Conservation (phyloP, 148 eudicot genomes). For the Rhododendron ovatum region DNA sequence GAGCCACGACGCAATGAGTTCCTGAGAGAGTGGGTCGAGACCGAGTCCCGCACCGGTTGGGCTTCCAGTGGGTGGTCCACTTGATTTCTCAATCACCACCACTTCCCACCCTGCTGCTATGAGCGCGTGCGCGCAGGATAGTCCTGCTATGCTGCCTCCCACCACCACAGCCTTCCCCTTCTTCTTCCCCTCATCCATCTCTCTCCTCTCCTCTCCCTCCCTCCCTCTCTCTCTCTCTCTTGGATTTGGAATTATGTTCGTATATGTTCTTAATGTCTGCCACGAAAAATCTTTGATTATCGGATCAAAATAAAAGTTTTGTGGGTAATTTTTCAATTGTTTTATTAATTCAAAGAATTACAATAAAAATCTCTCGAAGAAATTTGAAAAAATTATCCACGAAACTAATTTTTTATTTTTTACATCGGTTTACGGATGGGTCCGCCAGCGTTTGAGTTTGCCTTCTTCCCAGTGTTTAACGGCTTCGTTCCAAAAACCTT, state of each 20-base stretch:
- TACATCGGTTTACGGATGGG: too few relatives aligned
- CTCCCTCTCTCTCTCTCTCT: neutral
- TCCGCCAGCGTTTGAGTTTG: too few relatives aligned
- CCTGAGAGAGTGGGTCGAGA: conserved; percentile 45
- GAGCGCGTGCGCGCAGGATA: conserved; percentile 65
- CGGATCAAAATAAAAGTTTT: too few relatives aligned
- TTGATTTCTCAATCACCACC: conserved; percentile 64
- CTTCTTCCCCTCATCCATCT: conserved; percentile 5
- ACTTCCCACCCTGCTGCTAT: conserved; percentile 69
- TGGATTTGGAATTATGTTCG: neutral
- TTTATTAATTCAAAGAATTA: too few relatives aligned
- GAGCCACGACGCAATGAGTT: conserved; percentile 54
- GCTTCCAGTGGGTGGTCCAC: conserved; percentile 47
- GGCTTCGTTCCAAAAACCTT: too few relatives aligned
- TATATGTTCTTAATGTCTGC: too few relatives aligned
- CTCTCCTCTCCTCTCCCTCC: neutral
- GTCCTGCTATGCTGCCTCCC: conserved; percentile 83
- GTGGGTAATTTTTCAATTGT: too few relatives aligned
- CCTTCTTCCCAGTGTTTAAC: too few relatives aligned
- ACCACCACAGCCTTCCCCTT: conserved; percentile 61
- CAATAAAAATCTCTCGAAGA: too few relatives aligned
- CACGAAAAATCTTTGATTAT: too few relatives aligned
- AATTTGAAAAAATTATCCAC: too few relatives aligned
- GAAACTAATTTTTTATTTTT: too few relatives aligned
- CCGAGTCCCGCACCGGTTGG: conserved; percentile 89